Base-by-base conservation (phyloP, 2,329 filamentous ascomycete species). In the Microdochium trichocladiopsis region DNA sequence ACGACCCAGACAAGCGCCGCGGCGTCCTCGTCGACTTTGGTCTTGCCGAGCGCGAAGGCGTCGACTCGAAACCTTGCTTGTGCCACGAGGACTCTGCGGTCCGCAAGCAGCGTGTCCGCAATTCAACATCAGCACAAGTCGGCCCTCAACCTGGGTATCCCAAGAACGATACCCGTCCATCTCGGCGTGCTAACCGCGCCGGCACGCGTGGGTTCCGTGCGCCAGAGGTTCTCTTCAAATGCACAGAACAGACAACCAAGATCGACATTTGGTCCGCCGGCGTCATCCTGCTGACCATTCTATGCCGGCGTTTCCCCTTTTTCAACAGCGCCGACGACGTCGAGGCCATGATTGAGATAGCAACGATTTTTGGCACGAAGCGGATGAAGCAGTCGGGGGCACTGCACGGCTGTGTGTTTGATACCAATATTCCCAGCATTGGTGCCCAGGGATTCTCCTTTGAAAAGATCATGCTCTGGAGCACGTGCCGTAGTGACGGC, bases 291-390 rank as follows among this genome's bases (percentile, higher is more conserved):
- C 77, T 99, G n/a, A 99, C 94, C 1, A 87, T 99, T 57, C 76
- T 99, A 14, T 93, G 89, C 41, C 87, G 88, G 52, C 85, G 94
- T 3, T 99, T 99, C 62, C 94, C 94, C 1, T 99, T 99, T 71
- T 99, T 99, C 78, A 96, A 99, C 71, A 95, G 90, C 47, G 87
- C 91, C n/a, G 94, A 99, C 67, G 94, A 99, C 62, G 88, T 99
- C 48, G 94, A 99, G 65, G 94, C 94, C 50, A 87, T 96, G 80
- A 93, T 99, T 59, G 94, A 99, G 69, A 95, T 99, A 59, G 89
- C 92, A 33, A 95, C 90, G 53, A 95, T 99, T 55, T 96, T 97
- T 66, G 94, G 94, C 49, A 79, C 79, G 43, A 85, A 82, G 64
- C 84, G 86, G 53, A 97, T 99, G 93, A 88, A 87, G 64, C 76